Evolutionary conservation across 257 asterid genomes (phyloP).

Genomic region (Dorcoceras hygrometricum): DNA sequence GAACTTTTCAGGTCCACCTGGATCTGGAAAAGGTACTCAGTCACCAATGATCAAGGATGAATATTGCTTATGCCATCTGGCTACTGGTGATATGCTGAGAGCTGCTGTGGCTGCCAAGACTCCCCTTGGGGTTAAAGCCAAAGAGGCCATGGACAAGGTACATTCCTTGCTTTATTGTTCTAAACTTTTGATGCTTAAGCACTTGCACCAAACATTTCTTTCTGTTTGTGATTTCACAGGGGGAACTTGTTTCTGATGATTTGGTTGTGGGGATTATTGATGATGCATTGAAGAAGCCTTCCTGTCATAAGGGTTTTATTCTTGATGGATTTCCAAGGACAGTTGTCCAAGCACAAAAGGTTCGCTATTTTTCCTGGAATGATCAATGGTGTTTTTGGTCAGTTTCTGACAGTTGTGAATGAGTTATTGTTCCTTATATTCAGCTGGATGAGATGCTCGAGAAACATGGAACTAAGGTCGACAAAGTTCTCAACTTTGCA

Average conservation of each 20-base stretch:
- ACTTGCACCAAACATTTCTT: slow-evolving; percentile 9
- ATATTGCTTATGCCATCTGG: slow-evolving; percentile 86
- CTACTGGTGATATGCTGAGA: slow-evolving; percentile 98
- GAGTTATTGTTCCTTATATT: slow-evolving; percentile 14
- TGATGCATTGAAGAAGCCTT: slow-evolving; percentile 88
- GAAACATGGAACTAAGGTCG: slow-evolving; percentile 73
- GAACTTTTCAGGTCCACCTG: slow-evolving; percentile 75
- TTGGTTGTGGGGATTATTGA: slow-evolving; percentile 90
- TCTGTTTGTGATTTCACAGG: slow-evolving; percentile 41
- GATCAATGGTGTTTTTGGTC: slow-evolving; percentile 5
- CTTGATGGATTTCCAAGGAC: slow-evolving; percentile 99
- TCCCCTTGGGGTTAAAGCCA: slow-evolving; percentile 85
- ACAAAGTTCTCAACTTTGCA: slow-evolving; percentile 91
- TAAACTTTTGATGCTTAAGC: slow-evolving; percentile 13
- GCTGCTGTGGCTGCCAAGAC: slow-evolving; percentile 96
- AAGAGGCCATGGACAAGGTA: slow-evolving; percentile 95
- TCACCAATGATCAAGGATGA: slow-evolving; percentile 93
- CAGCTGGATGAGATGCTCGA: slow-evolving; percentile 98
- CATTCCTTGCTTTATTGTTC: neutral
- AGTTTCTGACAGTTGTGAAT: neutral
- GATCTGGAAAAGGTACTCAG: slow-evolving; percentile 95
- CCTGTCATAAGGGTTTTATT: slow-evolving; percentile 91
- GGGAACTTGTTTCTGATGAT: slow-evolving; percentile 95
- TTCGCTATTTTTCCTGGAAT: slow-evolving; percentile 25
- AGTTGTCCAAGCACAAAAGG: slow-evolving; percentile 92